Conservation (phyloP, 1,284 basidiomycete species). For the Cryptococcus amylolentus region DNA sequence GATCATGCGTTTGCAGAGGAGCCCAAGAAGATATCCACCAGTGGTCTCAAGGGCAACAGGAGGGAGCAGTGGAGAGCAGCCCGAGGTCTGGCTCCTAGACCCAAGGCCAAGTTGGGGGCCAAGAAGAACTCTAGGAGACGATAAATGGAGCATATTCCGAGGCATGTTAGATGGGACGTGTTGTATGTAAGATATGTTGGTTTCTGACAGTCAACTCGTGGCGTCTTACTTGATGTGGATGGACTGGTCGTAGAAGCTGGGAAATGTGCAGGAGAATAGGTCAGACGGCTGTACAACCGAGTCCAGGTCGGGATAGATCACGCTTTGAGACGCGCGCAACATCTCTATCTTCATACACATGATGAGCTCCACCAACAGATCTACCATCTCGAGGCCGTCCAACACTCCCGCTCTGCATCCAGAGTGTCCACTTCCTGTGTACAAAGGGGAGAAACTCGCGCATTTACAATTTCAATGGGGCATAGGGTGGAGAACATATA, state of each 20-base stretch:
- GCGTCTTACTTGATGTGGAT: not conserved
- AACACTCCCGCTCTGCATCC: too few species aligned
- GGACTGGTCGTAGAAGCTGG: too few species aligned
- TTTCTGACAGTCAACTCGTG: too few species aligned
- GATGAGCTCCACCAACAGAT: not conserved
- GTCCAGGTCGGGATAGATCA: not conserved
- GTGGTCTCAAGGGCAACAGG: conserved; percentile 41
- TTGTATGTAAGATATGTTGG: not conserved
- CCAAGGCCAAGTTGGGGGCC: conserved; percentile 27
- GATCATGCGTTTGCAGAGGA: conserved; percentile 10
- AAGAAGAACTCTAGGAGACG: conserved; percentile 15
- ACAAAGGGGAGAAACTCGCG: too few species aligned
- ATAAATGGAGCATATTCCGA: not conserved
- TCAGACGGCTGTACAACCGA: not conserved
- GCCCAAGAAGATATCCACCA: conserved; percentile 46
- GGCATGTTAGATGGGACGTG: not conserved
- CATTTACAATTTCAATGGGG: too few species aligned
- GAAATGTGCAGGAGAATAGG: too few species aligned
- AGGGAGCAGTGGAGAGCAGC: conserved; percentile 48
- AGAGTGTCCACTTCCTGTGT: too few species aligned
- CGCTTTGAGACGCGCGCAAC: not conserved
- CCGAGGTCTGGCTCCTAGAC: conserved; percentile 45
- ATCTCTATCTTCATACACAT: not conserved
- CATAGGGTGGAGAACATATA: too few species aligned
- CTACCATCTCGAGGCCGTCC: not conserved